phyloP scores from a whole-genome alignment of 768 basidiomycete species.

The Panaeolus cyanescens region DNA sequence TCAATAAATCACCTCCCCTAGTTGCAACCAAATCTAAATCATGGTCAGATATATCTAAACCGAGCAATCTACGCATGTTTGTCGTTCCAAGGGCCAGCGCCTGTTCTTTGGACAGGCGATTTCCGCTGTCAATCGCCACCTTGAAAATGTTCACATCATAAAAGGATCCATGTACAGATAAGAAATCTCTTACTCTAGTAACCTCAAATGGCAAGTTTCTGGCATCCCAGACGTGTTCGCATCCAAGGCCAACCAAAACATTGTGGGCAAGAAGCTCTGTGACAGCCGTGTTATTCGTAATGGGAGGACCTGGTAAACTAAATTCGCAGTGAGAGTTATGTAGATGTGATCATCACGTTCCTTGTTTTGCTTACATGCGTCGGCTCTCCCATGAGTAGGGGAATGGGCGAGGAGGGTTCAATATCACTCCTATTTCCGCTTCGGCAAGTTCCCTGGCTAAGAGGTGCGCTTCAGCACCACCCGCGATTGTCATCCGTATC shows the following conservation, averaged over 20 bases:
- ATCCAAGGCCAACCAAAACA: constrained; percentile 73
- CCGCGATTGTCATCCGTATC: constrained; percentile 63
- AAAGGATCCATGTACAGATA: constrained; percentile 1
- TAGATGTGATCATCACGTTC: background rate
- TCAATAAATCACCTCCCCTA: constrained; percentile 53
- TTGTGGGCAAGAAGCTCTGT: constrained; percentile 63
- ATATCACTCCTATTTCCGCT: constrained; percentile 47
- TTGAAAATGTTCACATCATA: constrained; percentile 22
- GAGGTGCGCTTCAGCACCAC: constrained; percentile 67
- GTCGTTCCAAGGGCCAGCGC: constrained; percentile 49
- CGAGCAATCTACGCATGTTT: constrained; percentile 44
- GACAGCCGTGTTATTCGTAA: constrained; percentile 57
- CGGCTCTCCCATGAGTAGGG: constrained; percentile 72
- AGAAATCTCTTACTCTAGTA: constrained; percentile 65
- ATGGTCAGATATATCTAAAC: constrained; percentile 31
- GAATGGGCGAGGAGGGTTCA: constrained; percentile 65
- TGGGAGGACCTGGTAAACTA: constrained; percentile 71
- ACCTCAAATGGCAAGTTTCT: constrained; percentile 80
- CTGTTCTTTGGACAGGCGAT: constrained; percentile 39
- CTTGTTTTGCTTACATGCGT: constrained; percentile 50
- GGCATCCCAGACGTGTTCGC: constrained; percentile 66
- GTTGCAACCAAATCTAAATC: constrained; percentile 60
- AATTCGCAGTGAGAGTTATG: background rate
- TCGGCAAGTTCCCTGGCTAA: constrained; percentile 68
- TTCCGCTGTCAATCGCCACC: constrained; percentile 47